These are phyloP conservation scores for Clavispora fructus DNA, from an alignment of 805 yeast species.

Conservation along the genomic window DNA sequence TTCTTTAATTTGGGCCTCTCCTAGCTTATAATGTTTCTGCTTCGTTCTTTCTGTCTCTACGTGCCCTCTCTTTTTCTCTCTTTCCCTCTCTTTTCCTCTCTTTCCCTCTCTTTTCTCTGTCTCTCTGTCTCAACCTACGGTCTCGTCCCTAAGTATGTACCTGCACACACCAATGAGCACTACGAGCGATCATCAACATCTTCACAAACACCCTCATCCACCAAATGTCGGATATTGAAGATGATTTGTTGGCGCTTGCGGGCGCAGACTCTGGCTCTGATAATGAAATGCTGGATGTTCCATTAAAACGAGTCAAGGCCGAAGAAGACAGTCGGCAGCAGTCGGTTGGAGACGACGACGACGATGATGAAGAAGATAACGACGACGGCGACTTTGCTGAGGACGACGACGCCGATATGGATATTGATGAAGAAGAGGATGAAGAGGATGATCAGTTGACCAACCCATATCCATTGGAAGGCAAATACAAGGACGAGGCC, in stretches of 20 bases:
- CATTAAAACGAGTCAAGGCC: conserved; percentile 28
- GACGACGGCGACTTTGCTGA: conserved; percentile 24
- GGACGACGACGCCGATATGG: conserved; percentile 19
- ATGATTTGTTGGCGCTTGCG: conserved; percentile 93
- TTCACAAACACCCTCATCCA: neutral
- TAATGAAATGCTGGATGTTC: conserved; percentile 27
- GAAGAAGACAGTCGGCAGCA: conserved; percentile 7
- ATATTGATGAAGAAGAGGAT: conserved; percentile 16
- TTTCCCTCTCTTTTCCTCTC: too few relatives aligned
- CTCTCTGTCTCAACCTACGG: neutral
- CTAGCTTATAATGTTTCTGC: too few relatives aligned
- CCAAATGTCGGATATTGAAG: conserved; percentile 79
- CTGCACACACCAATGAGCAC: neutral
- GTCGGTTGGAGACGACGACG: conserved; percentile 23
- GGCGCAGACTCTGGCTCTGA: conserved; percentile 49
- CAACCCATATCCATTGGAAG: conserved; percentile 91
- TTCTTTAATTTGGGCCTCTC: too few relatives aligned
- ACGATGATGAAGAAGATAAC: conserved; percentile 25
- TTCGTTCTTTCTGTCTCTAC: too few relatives aligned
- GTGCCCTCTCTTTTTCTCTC: too few relatives aligned
- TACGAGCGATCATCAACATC: neutral
- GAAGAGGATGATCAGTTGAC: conserved; percentile 35
- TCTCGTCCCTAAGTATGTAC: neutral
- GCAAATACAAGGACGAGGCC: conserved; percentile 76
- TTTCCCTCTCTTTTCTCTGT: too few relatives aligned